Base-by-base conservation (phyloP, 2,329 filamentous ascomycete species). In the Xylariaceae sp. region DNA sequence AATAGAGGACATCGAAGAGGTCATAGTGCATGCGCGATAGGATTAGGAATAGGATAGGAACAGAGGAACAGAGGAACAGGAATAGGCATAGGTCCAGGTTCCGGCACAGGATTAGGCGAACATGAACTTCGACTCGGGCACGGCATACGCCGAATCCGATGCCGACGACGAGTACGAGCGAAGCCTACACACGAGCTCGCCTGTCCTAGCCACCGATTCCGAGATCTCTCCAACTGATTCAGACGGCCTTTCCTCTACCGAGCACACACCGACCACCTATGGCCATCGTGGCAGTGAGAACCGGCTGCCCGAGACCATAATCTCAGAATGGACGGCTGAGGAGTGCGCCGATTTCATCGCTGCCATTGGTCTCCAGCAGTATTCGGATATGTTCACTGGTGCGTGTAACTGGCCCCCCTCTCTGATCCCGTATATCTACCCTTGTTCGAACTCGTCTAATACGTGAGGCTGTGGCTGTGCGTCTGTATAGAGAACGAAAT, bases 281-380 rank as follows among this genome's bases (percentile, higher is more conserved):
- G 85, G 83, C 61, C 84, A 87, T 65, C 83, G 80, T 56, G 78
- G 73, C 68, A 83, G 80, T 65, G 80, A 79, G 67, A 84, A 87
- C 70, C 76, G 80, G 51, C 76, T 88, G 61, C 87, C 87, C 62
- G 85, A 87, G 66, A 88, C 86, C 47, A 82, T 87, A 67, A 88
- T 92, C 63, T 84, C 84, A 34, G 85, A 90, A 65, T 94, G 88
- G 88, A 86, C 85, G 1, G 86, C 84, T 12, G 89, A 95, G 56
- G 90, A 97, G 73, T 91, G 89, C 72, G 90, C 90, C 62, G 90
- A 95, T 66, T 97, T 95, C 68, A 82, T 96, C 63, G 80, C 84
- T 53, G 85, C 84, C 58, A 81, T 96, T 65, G 89, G 89, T 35
- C 74, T 96, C 65, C 79, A 83, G 62, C 89, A 95, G 70, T 96